These are phyloP conservation scores for Pseudopithomyces chartarum DNA, from an alignment of 2,329 filamentous ascomycete species.

Conservation along the genomic window DNA sequence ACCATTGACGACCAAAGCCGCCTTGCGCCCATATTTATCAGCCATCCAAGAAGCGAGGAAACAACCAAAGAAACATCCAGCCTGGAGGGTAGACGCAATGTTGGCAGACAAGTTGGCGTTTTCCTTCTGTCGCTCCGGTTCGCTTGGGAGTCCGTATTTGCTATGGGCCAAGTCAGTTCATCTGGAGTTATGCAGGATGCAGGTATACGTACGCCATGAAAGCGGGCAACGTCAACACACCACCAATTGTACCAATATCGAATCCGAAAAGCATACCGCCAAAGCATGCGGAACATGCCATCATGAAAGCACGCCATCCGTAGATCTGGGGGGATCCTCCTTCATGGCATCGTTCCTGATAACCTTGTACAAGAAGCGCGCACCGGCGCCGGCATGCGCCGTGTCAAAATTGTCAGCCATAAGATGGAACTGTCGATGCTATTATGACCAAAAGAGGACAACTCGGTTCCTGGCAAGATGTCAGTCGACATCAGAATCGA, in stretches of 20 bases:
- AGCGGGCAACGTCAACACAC: constrained; percentile 64
- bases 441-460: background rate
- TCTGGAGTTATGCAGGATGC: background rate
- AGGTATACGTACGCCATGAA: constrained; percentile 57
- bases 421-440: background rate
- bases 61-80: constrained; percentile 69
- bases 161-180: constrained; percentile 37
- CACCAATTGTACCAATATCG: constrained; percentile 71
- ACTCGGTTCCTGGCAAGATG: background rate
- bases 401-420: background rate
- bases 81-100: constrained; percentile 73
- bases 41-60: constrained; percentile 62
- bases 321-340: constrained; percentile 70
- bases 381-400: constrained; percentile 24
- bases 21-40: constrained; percentile 61
- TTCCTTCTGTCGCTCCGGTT: constrained; percentile 46
- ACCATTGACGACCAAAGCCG: constrained; percentile 61
- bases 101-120: constrained; percentile 65
- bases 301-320: constrained; percentile 69
- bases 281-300: constrained; percentile 70
- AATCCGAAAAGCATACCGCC: constrained; percentile 72
- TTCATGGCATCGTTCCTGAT: constrained; percentile 75
- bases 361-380: constrained; percentile 58
- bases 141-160: constrained; percentile 55
- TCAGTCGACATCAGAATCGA: background rate